Evolutionary conservation across 2,329 filamentous ascomycete species (phyloP), one percentile per base, ranked within the genome.

Genomic region (Aspergillus fischeri): DNA sequence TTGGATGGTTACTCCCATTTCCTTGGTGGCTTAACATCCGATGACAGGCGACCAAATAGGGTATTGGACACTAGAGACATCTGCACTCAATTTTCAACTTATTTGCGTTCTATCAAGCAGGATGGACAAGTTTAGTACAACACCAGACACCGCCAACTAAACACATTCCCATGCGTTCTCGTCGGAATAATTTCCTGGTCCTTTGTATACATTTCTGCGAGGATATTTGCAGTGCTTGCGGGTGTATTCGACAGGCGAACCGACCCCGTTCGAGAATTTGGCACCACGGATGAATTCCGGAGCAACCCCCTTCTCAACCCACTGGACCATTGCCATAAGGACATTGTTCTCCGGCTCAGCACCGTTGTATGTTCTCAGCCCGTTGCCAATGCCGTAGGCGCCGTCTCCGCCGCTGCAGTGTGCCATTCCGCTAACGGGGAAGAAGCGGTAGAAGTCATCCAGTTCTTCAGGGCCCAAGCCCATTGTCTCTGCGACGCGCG

Each of bases 401-500:
- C 78, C 74, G n/a, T 73, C 69, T 5, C 78, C 78, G 1, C 63
- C 60, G 2, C 56, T 55, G 62, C 82, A 84, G 65, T 84, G 82
- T 10, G 69, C 70, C 78, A 83, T 81, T 0, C 82, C 82, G 0
- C 81, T 81, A n/a, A 85, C 75, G 21, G 71, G 72, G 63, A 84
- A 84, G 62, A 80, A 78, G 48, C 77, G 76, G 49, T 78, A 75
- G 60, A 76, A 78, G 0, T 72, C 70, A 57, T 78, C 75, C 7
- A 78, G 58, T 0, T 69, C 56, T 4, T 60, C 49, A 0, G 72
- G 66, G 0, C 63, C 54, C 5, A 71, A 50, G 0, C 74, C 69
- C 67, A 81, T 75, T 0, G 68, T 65, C 24, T 72, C 60, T 4
- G 66, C 64, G 1, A 83, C 76, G 17, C 77, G 73, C 20, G 77